Conservation (phyloP, 352 stramenopile species). For the Globisporangium okanoganense region DNA sequence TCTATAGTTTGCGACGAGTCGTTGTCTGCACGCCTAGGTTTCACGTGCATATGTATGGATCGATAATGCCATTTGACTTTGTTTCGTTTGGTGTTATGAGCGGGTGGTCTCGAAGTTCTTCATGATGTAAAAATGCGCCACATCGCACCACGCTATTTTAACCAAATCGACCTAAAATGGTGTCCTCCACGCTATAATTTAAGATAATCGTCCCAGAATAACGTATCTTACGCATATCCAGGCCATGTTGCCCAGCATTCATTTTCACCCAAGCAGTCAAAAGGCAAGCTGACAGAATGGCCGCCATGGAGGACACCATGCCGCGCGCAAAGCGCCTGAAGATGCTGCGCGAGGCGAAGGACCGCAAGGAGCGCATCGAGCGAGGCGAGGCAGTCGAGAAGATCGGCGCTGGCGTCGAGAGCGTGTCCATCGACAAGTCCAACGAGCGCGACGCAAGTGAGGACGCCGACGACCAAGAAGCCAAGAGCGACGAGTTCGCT, state of each 20-base stretch:
- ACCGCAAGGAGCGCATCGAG: slow-evolving; percentile 61
- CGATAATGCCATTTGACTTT: slow-evolving; percentile 9
- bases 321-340: slow-evolving; percentile 82
- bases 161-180: neutral
- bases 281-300: slow-evolving; percentile 35
- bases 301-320: slow-evolving; percentile 43
- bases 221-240: neutral
- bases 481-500: slow-evolving; percentile 11
- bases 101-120: neutral
- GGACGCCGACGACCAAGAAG: neutral
- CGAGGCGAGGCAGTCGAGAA: slow-evolving; percentile 22
- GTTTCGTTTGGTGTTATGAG: neutral
- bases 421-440: slow-evolving; percentile 10
- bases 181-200: neutral
- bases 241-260: neutral
- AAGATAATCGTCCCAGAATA: neutral
- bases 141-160: neutral
- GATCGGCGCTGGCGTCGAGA: slow-evolving; percentile 7
- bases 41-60: neutral
- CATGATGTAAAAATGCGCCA: neutral
- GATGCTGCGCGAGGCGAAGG: slow-evolving; percentile 79
- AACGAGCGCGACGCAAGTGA: neutral
- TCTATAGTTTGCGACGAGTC: neutral
- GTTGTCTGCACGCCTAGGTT: neutral
- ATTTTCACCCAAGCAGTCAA: neutral